Base-by-base conservation (phyloP, 805 yeast genomes). In the Metschnikowia matae region DNA sequence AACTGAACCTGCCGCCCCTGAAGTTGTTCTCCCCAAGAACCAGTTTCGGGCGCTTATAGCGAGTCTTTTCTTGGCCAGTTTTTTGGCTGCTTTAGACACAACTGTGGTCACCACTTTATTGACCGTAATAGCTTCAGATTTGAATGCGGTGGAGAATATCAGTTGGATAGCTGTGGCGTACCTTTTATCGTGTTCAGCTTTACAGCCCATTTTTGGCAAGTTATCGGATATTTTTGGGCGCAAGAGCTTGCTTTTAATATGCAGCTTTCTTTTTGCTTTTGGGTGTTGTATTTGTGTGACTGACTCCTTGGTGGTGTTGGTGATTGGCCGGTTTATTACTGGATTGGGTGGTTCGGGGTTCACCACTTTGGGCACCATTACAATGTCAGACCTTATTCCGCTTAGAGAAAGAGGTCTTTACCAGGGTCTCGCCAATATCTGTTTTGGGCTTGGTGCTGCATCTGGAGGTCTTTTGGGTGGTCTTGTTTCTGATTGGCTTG, bases 321-420 rank as follows among this genome's bases (percentile, higher is more conserved):
- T 84, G 6, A 53, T 79, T 29, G 86, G 86, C 3, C 71, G 89
- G 59, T 81, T 88, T 53, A 73, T 89, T 46, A 83, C 95, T 23
- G 97, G 97, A 17, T 78, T 87, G 49, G 96, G 96, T 11, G 96
- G 96, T n/a, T 94, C 96, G 5, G 96, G 96, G 1, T 79, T 89
- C 61, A 81, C 84, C 46, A 77, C 91, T 0, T 70, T 89, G 57
- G 79, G 88, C 15, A 84, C 96, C 6, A 85, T 89, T 50, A 77
- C 90, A 2, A 78, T 85, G 58, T 81, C 88, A 26, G 96, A 89
- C 65, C 71, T 88, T 43, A 84, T 90, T 26, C 83, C 94, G 1
- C 75, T 86, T 53, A 75, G 94, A 49, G 81, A 84, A 39, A 74
- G 97, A 51, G 96, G 95, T 1, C 65, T 87, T 31, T 88, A 81